Evolutionary conservation across 352 stramenopile species (phyloP), one percentile per base, ranked within the genome.

Genomic region (Globisporangium spiculum): DNA sequence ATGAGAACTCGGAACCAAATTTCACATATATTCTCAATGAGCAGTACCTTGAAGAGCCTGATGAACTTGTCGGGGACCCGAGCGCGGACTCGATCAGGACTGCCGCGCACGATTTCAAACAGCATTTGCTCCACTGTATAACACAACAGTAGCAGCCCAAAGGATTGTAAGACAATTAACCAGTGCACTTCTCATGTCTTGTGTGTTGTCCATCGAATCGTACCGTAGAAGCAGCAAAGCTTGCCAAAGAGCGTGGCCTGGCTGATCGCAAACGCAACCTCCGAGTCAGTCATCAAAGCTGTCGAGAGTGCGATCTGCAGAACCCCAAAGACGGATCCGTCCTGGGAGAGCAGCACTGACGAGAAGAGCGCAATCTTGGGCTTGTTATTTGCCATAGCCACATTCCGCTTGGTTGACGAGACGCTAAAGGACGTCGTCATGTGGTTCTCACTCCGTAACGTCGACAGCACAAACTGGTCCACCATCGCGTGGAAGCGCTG

Each of bases 401-500:
- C 6, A 32, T 48, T 57, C 3, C 36, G 12, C n/a, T 24, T 64
- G 18, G 8, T 1, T 30, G 59, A 12, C 54, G 48, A 52, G 20
- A 59, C 20, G 18, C 30, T 58, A 12, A 66, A 24, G 1, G 34
- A 55, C 9, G 44, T 27, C 4, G 50, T 53, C 32, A 27, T 18
- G n/a, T 41, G 24, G 6, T 18, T 27, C 22, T 60, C 9, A 7
- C 5, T 12, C 16, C 34, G 56, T 27, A 87, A 60, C 0, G 60
- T 57, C 18, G 59, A 69, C 12, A 90, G 8, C 1, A 77, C 78
- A 32, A 89, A 76, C 46, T 93, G 81, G 46, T 93, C 85, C 0
- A 93, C 73, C 63, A 89, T 79, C 4, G 81, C 78, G 70, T 92
- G 80, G 60, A 88, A 93, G 0, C 83, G 74, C 14, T 69, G 59